phyloP scores from a whole-genome alignment of 768 basidiomycete genomes.

The Amyloporia xantha region DNA sequence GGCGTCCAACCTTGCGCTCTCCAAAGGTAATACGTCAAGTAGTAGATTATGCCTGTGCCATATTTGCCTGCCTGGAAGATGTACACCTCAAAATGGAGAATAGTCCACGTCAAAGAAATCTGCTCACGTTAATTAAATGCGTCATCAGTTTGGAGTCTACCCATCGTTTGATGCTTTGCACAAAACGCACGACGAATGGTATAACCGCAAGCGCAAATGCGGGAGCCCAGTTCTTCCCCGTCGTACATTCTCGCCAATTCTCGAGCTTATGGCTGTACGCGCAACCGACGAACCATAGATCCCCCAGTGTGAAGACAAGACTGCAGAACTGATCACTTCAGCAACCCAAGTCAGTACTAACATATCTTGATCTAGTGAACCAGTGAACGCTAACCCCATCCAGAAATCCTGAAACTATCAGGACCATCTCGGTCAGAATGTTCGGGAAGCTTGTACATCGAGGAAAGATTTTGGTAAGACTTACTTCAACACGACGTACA shows the following conservation, averaged over 20 bases:
- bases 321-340: slow-evolving; percentile 78
- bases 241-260: slow-evolving; percentile 43
- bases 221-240: slow-evolving; percentile 50
- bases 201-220: slow-evolving; percentile 53
- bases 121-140: slow-evolving; percentile 84
- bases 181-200: slow-evolving; percentile 70
- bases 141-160: slow-evolving; percentile 64
- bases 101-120: too few relatives aligned
- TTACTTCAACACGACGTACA: slow-evolving; percentile 65
- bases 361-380: too few relatives aligned
- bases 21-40: slow-evolving; percentile 75
- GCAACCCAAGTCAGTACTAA: too few relatives aligned
- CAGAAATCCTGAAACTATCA: slow-evolving; percentile 80
- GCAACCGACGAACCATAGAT: slow-evolving; percentile 70
- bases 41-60: slow-evolving; percentile 53
- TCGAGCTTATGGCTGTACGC: slow-evolving; percentile 55
- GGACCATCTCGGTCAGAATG: too few relatives aligned
- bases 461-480: too few relatives aligned
- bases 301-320: slow-evolving; percentile 65
- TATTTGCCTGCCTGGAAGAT: slow-evolving; percentile 92
- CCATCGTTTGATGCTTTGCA: slow-evolving; percentile 87
- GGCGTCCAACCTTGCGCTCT: slow-evolving; percentile 45
- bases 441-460: too few relatives aligned
- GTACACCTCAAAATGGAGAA: too few relatives aligned
- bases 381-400: slow-evolving; percentile 64